These are phyloP conservation scores for Microsporum canis DNA, from an alignment of 2,329 filamentous ascomycete genomes.

Conservation along the genomic window DNA sequence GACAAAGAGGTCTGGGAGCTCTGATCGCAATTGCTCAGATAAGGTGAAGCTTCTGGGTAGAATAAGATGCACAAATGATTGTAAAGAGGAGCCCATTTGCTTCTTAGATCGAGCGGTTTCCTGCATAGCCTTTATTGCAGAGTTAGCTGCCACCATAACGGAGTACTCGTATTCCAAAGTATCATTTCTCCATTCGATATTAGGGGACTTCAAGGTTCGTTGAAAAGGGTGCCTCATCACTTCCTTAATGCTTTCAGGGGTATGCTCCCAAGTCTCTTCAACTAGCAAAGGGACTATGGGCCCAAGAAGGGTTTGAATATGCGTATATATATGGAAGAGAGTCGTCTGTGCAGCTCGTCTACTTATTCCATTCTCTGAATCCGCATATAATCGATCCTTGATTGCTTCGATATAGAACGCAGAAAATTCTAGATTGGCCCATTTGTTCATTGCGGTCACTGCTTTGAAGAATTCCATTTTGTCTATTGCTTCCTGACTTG, in stretches of 20 bases:
- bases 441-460: constrained; percentile 61
- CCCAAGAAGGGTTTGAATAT: constrained; percentile 65
- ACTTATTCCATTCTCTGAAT: constrained; percentile 53
- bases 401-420: constrained; percentile 88
- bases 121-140: constrained; percentile 61
- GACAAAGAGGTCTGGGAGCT: constrained; percentile 56
- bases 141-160: constrained; percentile 41
- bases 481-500: constrained; percentile 54
- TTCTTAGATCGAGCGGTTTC: constrained; percentile 63
- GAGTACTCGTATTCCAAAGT: constrained; percentile 39
- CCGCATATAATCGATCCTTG: constrained; percentile 87
- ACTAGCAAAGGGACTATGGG: constrained; percentile 69
- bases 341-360: constrained; percentile 46
- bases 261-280: constrained; percentile 76
- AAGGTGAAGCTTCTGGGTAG: constrained; percentile 18
- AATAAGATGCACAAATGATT: constrained; percentile 53
- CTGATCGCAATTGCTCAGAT: constrained; percentile 28
- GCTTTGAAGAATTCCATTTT: constrained; percentile 76
- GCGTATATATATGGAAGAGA: constrained; percentile 52
- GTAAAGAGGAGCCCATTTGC: constrained; percentile 66
- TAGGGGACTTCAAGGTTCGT: constrained; percentile 25
- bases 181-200: constrained; percentile 30
- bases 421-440: constrained; percentile 72
- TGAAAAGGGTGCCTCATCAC: constrained; percentile 37
- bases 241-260: constrained; percentile 52